These are phyloP conservation scores for Mucor ambiguus DNA, from an alignment of 371 early-diverging fungal species.

Conservation along the genomic window DNA sequence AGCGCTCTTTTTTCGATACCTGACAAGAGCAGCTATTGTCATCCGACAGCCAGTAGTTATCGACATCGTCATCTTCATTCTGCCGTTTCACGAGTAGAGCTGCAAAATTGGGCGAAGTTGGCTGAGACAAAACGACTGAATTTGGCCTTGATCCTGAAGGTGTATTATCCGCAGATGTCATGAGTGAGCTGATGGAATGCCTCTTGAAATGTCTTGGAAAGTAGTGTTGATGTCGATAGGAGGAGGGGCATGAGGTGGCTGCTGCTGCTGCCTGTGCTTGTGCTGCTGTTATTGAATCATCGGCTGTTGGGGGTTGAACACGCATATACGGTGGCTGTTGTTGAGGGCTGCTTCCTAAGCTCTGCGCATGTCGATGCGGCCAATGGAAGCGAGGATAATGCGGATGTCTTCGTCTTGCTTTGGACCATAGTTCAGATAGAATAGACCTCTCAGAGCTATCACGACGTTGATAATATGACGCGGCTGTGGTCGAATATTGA, in stretches of 20 bases:
- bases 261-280: conserved; percentile 3
- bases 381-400: conserved; percentile 38
- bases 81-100: conserved; percentile 23
- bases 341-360: neutral
- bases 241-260: conserved; percentile 11
- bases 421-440: conserved; percentile 39
- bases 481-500: conserved; percentile 28
- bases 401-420: conserved; percentile 34
- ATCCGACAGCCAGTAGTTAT: conserved; percentile 25
- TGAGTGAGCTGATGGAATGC: conserved; percentile 33
- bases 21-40: neutral
- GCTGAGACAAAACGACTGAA: conserved; percentile 35
- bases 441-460: conserved; percentile 32
- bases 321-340: conserved; percentile 2
- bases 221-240: conserved; percentile 10
- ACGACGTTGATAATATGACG: conserved; percentile 30
- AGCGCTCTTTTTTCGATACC: conserved; percentile 22
- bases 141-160: conserved; percentile 31
- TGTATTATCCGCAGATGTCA: conserved; percentile 24
- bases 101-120: conserved; percentile 34
- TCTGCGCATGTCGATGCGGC: conserved; percentile 5
- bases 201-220: conserved; percentile 21
- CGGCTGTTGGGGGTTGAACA: neutral
- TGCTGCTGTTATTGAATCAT: conserved; percentile 21
- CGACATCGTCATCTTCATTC: conserved; percentile 27